Conservation (phyloP, 768 basidiomycete genomes). For the Rhodosporidiobolus odoratus region DNA sequence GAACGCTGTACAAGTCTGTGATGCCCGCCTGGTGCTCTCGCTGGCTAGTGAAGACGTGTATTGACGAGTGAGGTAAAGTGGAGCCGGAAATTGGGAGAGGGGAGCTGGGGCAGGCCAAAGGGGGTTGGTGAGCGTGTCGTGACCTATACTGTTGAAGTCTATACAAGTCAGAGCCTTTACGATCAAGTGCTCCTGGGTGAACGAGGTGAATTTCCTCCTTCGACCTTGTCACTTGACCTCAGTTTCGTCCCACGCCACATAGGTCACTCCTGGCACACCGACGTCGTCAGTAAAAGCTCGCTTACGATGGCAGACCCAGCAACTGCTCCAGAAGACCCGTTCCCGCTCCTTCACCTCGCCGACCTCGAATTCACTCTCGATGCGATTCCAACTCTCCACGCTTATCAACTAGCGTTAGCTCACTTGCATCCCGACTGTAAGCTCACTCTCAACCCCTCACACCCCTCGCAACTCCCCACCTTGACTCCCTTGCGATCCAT, state of each 20-base stretch:
- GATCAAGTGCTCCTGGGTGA: too few species aligned
- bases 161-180: too few species aligned
- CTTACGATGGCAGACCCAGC: not conserved
- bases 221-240: too few species aligned
- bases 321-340: conserved; percentile 9
- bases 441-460: not conserved
- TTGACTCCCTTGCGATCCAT: not conserved
- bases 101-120: too few species aligned
- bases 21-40: too few species aligned
- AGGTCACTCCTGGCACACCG: not conserved
- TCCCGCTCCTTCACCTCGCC: conserved; percentile 27
- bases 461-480: not conserved
- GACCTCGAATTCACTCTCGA: conserved; percentile 8
- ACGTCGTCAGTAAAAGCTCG: not conserved
- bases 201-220: too few species aligned
- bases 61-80: too few species aligned
- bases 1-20: too few species aligned
- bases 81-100: too few species aligned
- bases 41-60: too few species aligned
- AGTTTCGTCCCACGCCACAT: not conserved
- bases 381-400: not conserved
- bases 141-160: too few species aligned
- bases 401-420: conserved; percentile 16
- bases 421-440: not conserved
- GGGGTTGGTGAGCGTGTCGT: too few species aligned